These are phyloP conservation scores for Xylaria sp. DNA, from an alignment of 2,329 filamentous ascomycete genomes.

Conservation along the genomic window DNA sequence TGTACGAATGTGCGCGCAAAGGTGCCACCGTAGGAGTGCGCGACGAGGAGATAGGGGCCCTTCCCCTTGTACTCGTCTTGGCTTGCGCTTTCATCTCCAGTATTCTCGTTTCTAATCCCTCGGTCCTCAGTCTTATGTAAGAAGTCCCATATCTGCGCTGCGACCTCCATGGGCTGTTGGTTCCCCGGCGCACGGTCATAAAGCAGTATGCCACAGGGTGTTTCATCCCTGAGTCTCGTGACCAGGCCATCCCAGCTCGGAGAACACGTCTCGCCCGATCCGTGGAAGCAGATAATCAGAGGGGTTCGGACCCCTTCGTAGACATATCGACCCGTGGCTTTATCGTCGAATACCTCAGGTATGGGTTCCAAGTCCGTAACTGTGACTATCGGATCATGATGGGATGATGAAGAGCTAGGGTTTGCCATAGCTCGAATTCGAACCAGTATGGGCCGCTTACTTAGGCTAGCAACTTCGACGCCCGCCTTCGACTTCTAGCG, in stretches of 20 bases:
- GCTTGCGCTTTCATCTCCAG: background rate
- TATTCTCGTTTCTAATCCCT: background rate
- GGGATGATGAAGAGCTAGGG: no score
- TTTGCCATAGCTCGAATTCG: no score
- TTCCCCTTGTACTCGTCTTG: background rate
- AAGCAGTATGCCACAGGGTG: slow-evolving; percentile 42
- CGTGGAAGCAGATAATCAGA: slow-evolving; percentile 49
- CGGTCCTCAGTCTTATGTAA: slow-evolving; percentile 16
- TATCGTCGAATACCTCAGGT: no score
- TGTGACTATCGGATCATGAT: no score
- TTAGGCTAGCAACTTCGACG: no score
- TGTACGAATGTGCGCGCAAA: slow-evolving; percentile 47
- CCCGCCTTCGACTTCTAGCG: no score
- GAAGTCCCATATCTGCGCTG: slow-evolving; percentile 39
- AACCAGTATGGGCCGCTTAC: no score
- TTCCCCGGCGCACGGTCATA: slow-evolving; percentile 41
- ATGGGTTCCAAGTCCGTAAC: no score
- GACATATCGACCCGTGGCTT: no score
- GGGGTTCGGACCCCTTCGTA: slow-evolving; percentile 24
- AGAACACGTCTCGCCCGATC: slow-evolving; percentile 46
- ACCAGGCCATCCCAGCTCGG: slow-evolving; percentile 45
- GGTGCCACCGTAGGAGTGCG: slow-evolving; percentile 49
- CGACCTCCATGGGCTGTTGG: slow-evolving; percentile 31
- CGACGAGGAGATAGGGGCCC: slow-evolving; percentile 46
- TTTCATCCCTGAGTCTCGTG: slow-evolving; percentile 25